Percentiles rank a stretch among this genome's conserved stretches.
phyloP scores from a whole-genome alignment of 352 stramenopile species.

The Phytophthora macrochlamydospora region DNA sequence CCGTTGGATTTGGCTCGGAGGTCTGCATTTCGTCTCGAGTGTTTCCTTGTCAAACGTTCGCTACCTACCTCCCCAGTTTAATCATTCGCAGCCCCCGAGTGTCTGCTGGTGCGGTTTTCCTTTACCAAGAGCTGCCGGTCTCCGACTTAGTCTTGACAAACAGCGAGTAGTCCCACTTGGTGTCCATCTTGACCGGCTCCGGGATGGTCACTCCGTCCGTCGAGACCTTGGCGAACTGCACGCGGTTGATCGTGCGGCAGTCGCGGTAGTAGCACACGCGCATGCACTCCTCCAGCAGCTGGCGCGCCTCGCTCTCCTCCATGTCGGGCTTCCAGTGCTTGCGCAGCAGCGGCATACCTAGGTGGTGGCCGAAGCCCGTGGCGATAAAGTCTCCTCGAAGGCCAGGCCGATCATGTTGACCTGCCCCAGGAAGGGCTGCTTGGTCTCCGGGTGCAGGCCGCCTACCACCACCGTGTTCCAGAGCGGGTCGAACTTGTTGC shows the following conservation, averaged over 20 bases:
- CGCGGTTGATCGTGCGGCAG: constrained; percentile 97
- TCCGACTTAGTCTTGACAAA: constrained; percentile 91
- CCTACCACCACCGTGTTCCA: constrained; percentile 99
- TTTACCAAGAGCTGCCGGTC: constrained; percentile 90
- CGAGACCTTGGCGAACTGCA: constrained; percentile 97
- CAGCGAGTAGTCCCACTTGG: constrained; percentile 92
- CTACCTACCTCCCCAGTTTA: background rate
- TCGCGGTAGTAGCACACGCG: constrained; percentile 98
- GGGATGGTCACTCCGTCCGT: constrained; percentile 87
- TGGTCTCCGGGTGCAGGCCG: constrained; percentile 90
- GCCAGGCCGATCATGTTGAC: constrained; percentile 98
- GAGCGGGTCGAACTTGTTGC: constrained; percentile 99
- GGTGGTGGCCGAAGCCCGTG: constrained; percentile 97
- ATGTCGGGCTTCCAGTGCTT: constrained; percentile 95
- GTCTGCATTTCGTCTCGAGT: background rate
- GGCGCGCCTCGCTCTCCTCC: constrained; percentile 92
- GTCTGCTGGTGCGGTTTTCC: background rate
- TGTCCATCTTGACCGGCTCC: constrained; percentile 96
- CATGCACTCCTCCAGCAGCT: constrained; percentile 97
- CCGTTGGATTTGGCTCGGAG: background rate
- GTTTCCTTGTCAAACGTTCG: background rate
- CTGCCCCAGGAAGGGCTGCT: constrained; percentile 94
- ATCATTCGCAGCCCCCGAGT: background rate
- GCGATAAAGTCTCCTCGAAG: constrained; percentile 97
- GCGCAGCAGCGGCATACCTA: constrained; percentile 96